Base-by-base conservation (phyloP, 1,284 basidiomycete species). In the Marasmius fiardii region DNA sequence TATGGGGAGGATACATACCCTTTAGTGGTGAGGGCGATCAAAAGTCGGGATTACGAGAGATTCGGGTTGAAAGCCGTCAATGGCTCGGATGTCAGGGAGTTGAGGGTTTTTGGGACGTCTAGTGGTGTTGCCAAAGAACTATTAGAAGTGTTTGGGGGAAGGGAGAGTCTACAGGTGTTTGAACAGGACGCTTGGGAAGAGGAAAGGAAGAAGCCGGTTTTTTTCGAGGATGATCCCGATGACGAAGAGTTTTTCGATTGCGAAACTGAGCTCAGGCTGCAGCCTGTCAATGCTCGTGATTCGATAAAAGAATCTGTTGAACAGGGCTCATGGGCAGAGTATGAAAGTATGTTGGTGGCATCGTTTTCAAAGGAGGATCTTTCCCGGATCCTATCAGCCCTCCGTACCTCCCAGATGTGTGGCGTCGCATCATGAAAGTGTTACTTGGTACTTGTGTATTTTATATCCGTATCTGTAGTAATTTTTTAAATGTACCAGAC, bases 171-270 rank as follows among this genome's bases (percentile, higher is more conserved):
- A 16, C 10, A 24, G 44, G 44, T 47, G 2, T 47, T 47, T 26
- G 24, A 47, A n/a, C 44, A 47, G 44, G 44, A 47, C n/a, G 44
- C 44, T 11, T 47, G 44, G 44, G 28, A 47, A n/a, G 20, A 47
- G 44, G 21, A 21, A 8, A 24, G 11, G 16, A 21, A 47, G 23
- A 20, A 14, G 26, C 16, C 28, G 4, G 21, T 47, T 26, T 23
- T 24, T 2, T 11, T 1, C 8, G 44, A 47, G 3, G 21, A 21
- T 14, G 44, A 6, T 47, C 4, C 26, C 23, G 44, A 47, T 16
- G 18, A 26, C 12, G 44, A 47, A n/a, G 44, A 47, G n/a, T 47
- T 47, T 8, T 26, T 24, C 23, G 44, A 47, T 47, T 23, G 44
- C 44, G 44, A 47, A 26, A 26, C 20, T 10, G 23, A 24, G 6